Percentiles rank a stretch among this genome's conserved stretches.
phyloP scores from a whole-genome alignment of 73 alveolate species.

The Breviolum minutum region DNA sequence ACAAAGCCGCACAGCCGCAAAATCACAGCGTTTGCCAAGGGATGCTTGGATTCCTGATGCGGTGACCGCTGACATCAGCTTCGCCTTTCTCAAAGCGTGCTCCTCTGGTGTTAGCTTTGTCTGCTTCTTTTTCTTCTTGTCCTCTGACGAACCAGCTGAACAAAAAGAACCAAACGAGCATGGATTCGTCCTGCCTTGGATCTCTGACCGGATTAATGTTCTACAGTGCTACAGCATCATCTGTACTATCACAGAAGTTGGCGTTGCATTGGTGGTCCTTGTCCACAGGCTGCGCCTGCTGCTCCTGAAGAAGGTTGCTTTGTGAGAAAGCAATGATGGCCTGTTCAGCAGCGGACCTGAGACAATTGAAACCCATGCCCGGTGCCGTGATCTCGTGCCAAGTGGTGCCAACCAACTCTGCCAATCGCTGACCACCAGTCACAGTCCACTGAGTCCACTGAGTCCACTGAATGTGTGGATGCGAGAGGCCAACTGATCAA shows the following conservation, averaged over 20 bases:
- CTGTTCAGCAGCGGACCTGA: slow-evolving; percentile 80
- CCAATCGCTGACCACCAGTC: too few species aligned
- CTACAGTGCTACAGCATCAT: not conserved
- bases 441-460: too few species aligned
- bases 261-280: not conserved
- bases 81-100: slow-evolving; percentile 62
- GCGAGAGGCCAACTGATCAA: too few species aligned
- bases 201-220: not conserved
- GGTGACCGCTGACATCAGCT: not conserved
- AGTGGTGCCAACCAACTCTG: too few species aligned
- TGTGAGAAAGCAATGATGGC: slow-evolving; percentile 66
- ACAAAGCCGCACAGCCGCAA: not conserved
- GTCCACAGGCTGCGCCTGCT: slow-evolving; percentile 23
- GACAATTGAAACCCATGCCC: too few species aligned
- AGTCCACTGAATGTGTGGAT: too few species aligned
- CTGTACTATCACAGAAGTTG: too few species aligned
- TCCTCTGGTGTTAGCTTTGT: slow-evolving; percentile 57
- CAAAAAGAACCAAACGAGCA: too few species aligned
- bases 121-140: slow-evolving; percentile 40
- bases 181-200: too few species aligned
- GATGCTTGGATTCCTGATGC: not conserved
- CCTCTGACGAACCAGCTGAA: not conserved
- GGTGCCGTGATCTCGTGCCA: too few species aligned
- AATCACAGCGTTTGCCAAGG: not conserved
- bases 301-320: slow-evolving; percentile 29